These are phyloP conservation scores for Desmodesmus armatus DNA, from an alignment of 139 green algal genomes.

Conservation along the genomic window DNA sequence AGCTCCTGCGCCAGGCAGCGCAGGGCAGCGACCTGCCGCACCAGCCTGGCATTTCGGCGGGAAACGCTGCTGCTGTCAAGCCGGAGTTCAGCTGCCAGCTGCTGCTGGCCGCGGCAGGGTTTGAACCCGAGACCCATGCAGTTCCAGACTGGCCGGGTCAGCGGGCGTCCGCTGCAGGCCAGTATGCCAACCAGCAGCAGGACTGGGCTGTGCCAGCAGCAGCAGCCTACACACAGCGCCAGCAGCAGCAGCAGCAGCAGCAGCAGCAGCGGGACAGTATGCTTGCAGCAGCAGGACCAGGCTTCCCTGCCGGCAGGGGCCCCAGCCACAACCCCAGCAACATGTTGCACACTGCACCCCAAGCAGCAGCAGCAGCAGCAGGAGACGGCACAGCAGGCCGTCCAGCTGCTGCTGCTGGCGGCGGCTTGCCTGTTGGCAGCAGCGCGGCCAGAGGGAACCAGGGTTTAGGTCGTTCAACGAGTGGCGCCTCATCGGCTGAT, in stretches of 20 bases:
- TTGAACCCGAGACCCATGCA: too few species aligned
- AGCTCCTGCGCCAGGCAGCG: neutral
- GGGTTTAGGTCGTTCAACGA: too few species aligned
- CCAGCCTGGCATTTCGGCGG: too few species aligned
- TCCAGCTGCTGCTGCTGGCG: neutral
- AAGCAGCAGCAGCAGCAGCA: conserved; percentile 6
- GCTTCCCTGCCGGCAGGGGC: neutral
- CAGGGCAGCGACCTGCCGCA: too few species aligned
- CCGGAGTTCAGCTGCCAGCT: too few species aligned
- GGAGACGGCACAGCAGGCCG: neutral
- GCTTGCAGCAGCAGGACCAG: neutral
- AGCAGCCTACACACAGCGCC: neutral
- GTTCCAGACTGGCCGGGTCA: too few species aligned
- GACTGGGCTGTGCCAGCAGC: neutral
- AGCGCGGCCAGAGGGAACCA: neutral
- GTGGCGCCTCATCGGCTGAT: conserved; percentile 20
- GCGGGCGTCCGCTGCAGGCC: too few species aligned
- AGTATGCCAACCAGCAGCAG: neutral
- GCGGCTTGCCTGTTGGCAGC: neutral
- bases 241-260: conserved; percentile 20
- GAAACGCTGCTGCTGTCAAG: too few species aligned
- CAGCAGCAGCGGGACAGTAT: neutral
- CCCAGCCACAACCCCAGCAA: too few species aligned
- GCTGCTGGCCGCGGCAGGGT: too few species aligned
- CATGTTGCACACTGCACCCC: too few species aligned